Percentiles rank a stretch among this genome's conserved stretches.
phyloP scores from a whole-genome alignment of 2,329 filamentous ascomycete species.

The Ophiostoma pallidulum region DNA sequence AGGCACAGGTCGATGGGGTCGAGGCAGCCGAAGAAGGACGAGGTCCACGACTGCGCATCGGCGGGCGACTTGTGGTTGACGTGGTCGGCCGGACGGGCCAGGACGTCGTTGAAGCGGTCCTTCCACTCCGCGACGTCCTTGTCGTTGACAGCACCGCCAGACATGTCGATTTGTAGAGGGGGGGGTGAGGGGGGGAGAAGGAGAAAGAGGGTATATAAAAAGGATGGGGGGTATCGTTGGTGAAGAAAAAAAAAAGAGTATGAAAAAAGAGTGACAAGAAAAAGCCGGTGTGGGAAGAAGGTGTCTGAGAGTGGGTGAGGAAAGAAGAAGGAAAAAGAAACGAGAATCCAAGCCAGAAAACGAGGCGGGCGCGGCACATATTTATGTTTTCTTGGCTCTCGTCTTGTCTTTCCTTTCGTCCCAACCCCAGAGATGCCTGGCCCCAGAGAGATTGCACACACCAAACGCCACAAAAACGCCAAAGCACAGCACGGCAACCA shows the following conservation, averaged over 20 bases:
- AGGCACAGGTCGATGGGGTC: conserved; percentile 34
- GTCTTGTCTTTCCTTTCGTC: too few relatives aligned
- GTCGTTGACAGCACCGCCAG: conserved; percentile 30
- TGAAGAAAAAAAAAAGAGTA: not conserved
- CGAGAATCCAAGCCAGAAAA: too few relatives aligned
- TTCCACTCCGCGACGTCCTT: conserved; percentile 37
- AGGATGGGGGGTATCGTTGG: not conserved
- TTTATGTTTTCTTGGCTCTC: conserved; percentile 5
- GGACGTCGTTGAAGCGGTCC: conserved; percentile 32
- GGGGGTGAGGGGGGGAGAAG: not conserved
- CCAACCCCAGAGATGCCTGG: not conserved
- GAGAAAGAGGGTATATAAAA: not conserved
- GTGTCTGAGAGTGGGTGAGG: not conserved
- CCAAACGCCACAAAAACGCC: not conserved
- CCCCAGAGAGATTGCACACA: not conserved
- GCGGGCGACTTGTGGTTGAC: conserved; percentile 33
- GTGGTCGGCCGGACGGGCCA: conserved; percentile 32
- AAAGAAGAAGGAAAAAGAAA: not conserved
- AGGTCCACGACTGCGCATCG: conserved; percentile 29
- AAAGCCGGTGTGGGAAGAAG: too few relatives aligned
- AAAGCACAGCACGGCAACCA: not conserved
- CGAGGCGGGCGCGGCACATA: not conserved
- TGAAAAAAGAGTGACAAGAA: conserved; percentile 10
- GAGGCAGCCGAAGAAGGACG: conserved; percentile 36
- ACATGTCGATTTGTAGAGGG: conserved; percentile 10